Evolutionary conservation across 257 asterid species (phyloP).

Genomic region (Ballota nigra): DNA sequence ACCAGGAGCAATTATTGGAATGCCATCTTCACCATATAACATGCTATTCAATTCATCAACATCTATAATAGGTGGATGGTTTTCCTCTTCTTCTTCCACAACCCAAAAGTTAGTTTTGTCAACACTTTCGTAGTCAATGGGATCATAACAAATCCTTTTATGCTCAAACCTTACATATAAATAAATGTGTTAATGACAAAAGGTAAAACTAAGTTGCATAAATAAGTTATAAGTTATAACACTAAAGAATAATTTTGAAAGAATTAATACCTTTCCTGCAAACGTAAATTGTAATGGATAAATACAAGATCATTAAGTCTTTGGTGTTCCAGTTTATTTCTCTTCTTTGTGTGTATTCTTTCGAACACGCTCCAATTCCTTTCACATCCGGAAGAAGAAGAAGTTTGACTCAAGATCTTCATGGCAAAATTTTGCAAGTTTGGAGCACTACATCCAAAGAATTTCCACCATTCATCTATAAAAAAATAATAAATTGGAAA

Average conservation of each 20-base stretch:
- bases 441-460: background rate
- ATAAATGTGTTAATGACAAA: background rate
- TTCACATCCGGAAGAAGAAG: too few species aligned
- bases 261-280: background rate
- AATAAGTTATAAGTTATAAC: background rate
- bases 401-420: too few species aligned
- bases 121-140: background rate
- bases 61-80: background rate
- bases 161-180: background rate
- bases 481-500: too few species aligned
- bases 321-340: background rate
- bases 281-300: background rate
- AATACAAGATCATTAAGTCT: background rate
- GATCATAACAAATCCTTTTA: background rate
- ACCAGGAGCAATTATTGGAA: too few species aligned
- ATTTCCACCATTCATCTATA: background rate
- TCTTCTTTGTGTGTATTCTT: too few species aligned
- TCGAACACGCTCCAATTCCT: too few species aligned
- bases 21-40: too few species aligned
- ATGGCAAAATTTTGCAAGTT: background rate
- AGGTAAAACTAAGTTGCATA: background rate
- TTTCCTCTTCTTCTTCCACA: background rate
- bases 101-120: background rate
- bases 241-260: background rate
- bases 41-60: background rate